Evolutionary conservation across 345 rosid genomes (phyloP), one percentile per base, ranked within the genome.

Genomic region (Eucalyptus pauciflora): DNA sequence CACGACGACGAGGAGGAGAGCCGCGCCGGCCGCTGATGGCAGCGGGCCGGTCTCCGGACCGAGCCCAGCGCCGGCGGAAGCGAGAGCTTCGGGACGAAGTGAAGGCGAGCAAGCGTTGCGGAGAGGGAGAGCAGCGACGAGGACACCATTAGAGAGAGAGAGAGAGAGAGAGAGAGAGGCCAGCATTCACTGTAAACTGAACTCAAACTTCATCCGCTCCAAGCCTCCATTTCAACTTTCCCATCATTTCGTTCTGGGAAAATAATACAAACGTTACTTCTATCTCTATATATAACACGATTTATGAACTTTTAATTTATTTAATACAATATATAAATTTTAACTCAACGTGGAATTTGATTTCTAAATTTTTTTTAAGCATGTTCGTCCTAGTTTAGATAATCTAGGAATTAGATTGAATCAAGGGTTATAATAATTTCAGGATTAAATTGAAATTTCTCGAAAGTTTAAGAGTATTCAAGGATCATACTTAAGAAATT

Each of bases 71-170:
- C n/a, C 54, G 3, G 51, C 86, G 90, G 89, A 58, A 91, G 45
- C 27, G 91, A 89, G 45, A 92, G 88, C 86, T 81, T 93, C 5
- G 91, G 90, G 43, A 91, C 58, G 86, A 91, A 51, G 86, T 89
- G 92, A 69, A 94, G 91, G 93, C 96, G 93, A 89, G 90, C 89
- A 92, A 94, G 85, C 41, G 95, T 89, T 24, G 95, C 92, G 43
- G 94, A 92, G 8, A 94, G 87, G 11, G 88, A 62, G 2, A 80
- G 64, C 3, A 92, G 64, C 6, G 92, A 87, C 92, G 93, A 89
- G 87, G 86, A 33, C 90, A 87, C 92, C 86, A 86, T 88, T 86
- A 67, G 69, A 64, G 87, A 45, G 14, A 48, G 9, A 16, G 31
- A 64, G 87, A 45, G 14, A 48, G 9, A 16, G 31, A 48, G 9